A percentile compares a stretch with the other conserved stretches of the same genome.
Conservation (phyloP, 2,329 filamentous ascomycete genomes). For the Arthrocladium fulminans region DNA sequence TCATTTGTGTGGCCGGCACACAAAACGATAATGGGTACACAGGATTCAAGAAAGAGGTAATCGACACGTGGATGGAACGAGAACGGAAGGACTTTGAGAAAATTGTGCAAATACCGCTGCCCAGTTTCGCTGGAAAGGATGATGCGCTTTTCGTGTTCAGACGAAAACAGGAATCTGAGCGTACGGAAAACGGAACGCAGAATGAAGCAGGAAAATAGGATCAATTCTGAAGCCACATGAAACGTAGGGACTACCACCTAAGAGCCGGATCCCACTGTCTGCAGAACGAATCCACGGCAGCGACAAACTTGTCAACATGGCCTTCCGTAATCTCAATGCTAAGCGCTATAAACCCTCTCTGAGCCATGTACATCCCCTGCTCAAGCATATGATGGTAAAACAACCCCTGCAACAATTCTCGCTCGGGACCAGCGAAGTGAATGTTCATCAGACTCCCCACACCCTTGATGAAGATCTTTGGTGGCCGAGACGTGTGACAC, state of each 20-base stretch:
- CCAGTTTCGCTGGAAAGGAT: conserved; percentile 68
- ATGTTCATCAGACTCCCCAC: conserved; percentile 27
- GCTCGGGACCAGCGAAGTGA: conserved; percentile 22
- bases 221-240: background rate
- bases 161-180: too few species aligned
- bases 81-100: conserved; percentile 48
- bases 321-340: conserved; percentile 24
- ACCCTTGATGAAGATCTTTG: conserved; percentile 26
- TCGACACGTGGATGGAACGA: conserved; percentile 58
- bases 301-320: conserved; percentile 17
- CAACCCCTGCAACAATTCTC: conserved; percentile 18
- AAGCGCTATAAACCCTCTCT: conserved; percentile 27
- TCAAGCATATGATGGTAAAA: conserved; percentile 27
- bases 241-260: conserved; percentile 12
- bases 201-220: background rate
- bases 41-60: conserved; percentile 53
- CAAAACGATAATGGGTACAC: conserved; percentile 70
- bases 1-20: conserved; percentile 62
- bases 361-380: conserved; percentile 25
- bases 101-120: conserved; percentile 56
- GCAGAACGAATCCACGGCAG: conserved; percentile 15
- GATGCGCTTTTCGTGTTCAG: conserved; percentile 62
- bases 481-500: conserved; percentile 15
- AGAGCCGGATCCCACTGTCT: conserved; percentile 11
- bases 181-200: background rate